A percentile compares a stretch with the other conserved stretches of the same genome.
Conservation (phyloP, 495 filamentous ascomycete species). For the Apodospora peruviana region DNA sequence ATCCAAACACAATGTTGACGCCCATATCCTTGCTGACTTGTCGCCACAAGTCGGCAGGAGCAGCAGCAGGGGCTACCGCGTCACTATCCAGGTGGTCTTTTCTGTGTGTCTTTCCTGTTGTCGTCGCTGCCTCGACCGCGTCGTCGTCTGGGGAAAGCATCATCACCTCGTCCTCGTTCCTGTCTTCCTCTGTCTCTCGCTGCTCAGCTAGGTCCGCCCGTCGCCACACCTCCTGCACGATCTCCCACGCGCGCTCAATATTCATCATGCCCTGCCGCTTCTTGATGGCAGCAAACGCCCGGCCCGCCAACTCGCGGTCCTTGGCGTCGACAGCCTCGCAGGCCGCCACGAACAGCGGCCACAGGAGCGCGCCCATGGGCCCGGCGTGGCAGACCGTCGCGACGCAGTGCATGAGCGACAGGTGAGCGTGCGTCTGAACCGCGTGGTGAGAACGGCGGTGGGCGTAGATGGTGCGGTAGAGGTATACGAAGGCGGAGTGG, state of each 20-base stretch:
- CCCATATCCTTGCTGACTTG: slow-evolving; percentile 45
- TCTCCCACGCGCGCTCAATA: slow-evolving; percentile 51
- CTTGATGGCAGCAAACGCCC: slow-evolving; percentile 44
- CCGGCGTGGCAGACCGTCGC: slow-evolving; percentile 46
- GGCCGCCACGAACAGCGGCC: slow-evolving; percentile 56
- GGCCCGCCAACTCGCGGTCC: slow-evolving; percentile 39
- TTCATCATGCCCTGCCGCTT: slow-evolving; percentile 57
- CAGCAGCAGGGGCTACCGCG: not conserved
- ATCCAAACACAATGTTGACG: slow-evolving; percentile 52
- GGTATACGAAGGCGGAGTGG: slow-evolving; percentile 55
- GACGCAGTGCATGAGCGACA: slow-evolving; percentile 46
- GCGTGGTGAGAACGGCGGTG: slow-evolving; percentile 35
- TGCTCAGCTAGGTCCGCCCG: slow-evolving; percentile 33
- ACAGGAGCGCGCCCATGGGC: slow-evolving; percentile 55
- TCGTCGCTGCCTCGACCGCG: no score
- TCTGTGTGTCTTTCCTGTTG: no score
- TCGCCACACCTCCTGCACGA: slow-evolving; percentile 54
- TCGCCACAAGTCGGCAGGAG: slow-evolving; percentile 35
- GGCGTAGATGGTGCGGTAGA: slow-evolving; percentile 50
- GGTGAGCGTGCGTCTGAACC: slow-evolving; percentile 47
- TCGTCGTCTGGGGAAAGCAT: no score
- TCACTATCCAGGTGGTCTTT: no score
- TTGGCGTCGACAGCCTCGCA: slow-evolving; percentile 45
- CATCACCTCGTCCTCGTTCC: not conserved
- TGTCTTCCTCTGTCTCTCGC: not conserved